Percentiles rank a stretch among this genome's conserved stretches.
These are phyloP conservation scores for Calycina marina DNA, from an alignment of 2,329 filamentous ascomycete genomes.

Conservation along the genomic window DNA sequence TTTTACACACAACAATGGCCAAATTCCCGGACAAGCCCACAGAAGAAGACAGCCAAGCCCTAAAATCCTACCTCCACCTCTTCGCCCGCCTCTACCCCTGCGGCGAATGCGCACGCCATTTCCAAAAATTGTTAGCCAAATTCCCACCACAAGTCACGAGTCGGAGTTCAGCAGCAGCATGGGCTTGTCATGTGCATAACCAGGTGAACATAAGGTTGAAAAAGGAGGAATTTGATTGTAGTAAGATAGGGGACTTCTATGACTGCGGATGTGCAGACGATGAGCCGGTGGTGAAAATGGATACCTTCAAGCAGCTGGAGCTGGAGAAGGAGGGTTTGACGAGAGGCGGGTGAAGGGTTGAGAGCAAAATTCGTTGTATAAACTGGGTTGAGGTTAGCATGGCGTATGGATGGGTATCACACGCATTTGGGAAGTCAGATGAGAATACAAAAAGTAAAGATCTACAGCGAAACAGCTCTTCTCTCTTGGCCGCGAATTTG, in stretches of 20 bases:
- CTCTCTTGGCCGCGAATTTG: too few species aligned
- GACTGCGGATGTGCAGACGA: conserved; percentile 60
- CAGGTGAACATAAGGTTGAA: conserved; percentile 48
- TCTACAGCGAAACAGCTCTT: too few species aligned
- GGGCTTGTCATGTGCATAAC: conserved; percentile 56
- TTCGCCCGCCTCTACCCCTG: conserved; percentile 58
- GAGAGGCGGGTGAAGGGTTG: conserved; percentile 10
- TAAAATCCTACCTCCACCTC: conserved; percentile 50
- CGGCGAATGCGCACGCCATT: conserved; percentile 55
- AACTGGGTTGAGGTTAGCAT: conserved; percentile 1
- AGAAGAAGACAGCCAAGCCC: conserved; percentile 43
- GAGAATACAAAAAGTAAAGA: too few species aligned
- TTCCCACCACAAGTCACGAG: conserved; percentile 52
- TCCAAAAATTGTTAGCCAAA: conserved; percentile 43
- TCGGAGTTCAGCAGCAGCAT: conserved; percentile 48
- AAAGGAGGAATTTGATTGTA: conserved; percentile 50
- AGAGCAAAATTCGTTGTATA: too few species aligned
- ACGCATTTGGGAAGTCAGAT: too few species aligned
- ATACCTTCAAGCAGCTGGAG: conserved; percentile 21
- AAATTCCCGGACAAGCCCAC: conserved; percentile 53
- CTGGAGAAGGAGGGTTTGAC: conserved; percentile 20
- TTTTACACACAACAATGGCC: conserved; percentile 57
- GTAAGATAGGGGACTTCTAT: conserved; percentile 54
- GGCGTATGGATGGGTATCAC: too few species aligned
- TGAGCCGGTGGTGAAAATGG: conserved; percentile 25